Evolutionary conservation across 2,329 filamentous ascomycete species (phyloP).

Genomic region (Pseudogymnoascus sp.): DNA sequence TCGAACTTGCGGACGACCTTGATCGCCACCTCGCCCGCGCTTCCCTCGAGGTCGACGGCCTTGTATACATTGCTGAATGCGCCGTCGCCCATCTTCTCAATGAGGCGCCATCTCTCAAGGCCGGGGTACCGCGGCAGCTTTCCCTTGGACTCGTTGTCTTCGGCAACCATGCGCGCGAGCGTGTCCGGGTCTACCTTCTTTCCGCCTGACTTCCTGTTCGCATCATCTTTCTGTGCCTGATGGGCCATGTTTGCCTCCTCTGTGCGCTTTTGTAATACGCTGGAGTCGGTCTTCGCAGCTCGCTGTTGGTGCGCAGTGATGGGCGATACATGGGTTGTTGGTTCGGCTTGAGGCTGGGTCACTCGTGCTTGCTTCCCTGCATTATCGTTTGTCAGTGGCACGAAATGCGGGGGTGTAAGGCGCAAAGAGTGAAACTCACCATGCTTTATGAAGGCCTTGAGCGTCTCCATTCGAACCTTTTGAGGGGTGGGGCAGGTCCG

Average conservation of each 20-base stretch:
- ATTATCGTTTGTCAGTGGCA: not conserved
- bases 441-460: conserved; percentile 10
- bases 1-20: conserved; percentile 98
- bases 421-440: not conserved
- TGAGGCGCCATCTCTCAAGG: conserved; percentile 72
- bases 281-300: conserved; percentile 47
- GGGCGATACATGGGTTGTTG: conserved; percentile 33
- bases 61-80: conserved; percentile 98
- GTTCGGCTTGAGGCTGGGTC: conserved; percentile 51
- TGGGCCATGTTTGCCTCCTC: conserved; percentile 45
- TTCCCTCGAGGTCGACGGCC: conserved; percentile 64
- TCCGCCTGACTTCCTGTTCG: conserved; percentile 38
- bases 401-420: not conserved
- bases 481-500: not conserved
- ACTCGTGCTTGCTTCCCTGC: conserved; percentile 79
- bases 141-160: conserved; percentile 77
- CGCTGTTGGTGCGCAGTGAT: conserved; percentile 56
- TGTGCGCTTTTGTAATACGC: conserved; percentile 31
- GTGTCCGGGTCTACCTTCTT: conserved; percentile 54
- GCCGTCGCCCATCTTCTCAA: conserved; percentile 98
- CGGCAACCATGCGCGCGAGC: conserved; percentile 77
- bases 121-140: conserved; percentile 83
- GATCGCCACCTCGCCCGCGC: conserved; percentile 78
- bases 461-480: conserved; percentile 8
- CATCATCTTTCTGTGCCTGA: conserved; percentile 39